phyloP scores from a whole-genome alignment of 2,329 filamentous ascomycete species.

The Neonectria punicea region DNA sequence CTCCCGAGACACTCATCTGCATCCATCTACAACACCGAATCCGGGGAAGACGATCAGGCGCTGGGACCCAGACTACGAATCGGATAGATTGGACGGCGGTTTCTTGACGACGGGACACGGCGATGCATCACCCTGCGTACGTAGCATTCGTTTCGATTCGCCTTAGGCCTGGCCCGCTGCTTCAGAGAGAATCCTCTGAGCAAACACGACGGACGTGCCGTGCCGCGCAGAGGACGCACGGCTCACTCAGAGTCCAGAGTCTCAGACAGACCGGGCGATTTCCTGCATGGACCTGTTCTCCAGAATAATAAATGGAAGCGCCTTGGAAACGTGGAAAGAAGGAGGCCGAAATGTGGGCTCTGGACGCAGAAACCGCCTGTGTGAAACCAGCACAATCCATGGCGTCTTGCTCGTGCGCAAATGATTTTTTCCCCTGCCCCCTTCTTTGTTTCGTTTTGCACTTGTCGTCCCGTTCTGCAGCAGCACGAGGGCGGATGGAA shows the following conservation, averaged over 20 bases:
- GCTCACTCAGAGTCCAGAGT: slow-evolving; percentile 15
- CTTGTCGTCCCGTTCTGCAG: slow-evolving; percentile 4
- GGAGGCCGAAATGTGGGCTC: neutral
- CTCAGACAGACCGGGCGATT: neutral
- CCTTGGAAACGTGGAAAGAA: slow-evolving; percentile 1
- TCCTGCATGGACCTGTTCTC: neutral
- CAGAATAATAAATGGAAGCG: neutral
- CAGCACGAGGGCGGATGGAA: neutral
- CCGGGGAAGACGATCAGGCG: slow-evolving; percentile 15
- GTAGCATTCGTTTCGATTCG: neutral
- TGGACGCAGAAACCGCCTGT: neutral
- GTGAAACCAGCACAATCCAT: neutral
- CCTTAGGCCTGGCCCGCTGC: neutral
- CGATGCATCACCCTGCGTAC: neutral
- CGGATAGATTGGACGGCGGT: slow-evolving; percentile 4
- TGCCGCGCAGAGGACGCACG: slow-evolving; percentile 16
- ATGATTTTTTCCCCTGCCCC: neutral
- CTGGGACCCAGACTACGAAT: slow-evolving; percentile 1
- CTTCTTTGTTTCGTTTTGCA: slow-evolving; percentile 9
- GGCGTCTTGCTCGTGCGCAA: neutral
- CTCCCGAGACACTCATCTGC: neutral
- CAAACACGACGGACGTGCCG: slow-evolving; percentile 8
- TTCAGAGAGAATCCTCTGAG: slow-evolving; percentile 1
- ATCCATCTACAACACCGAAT: neutral
- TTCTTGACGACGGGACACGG: neutral